Percentiles rank a stretch among this genome's conserved stretches.
Evolutionary conservation across 768 basidiomycete species (phyloP).

Genomic region (Hygrocybe punicea): DNA sequence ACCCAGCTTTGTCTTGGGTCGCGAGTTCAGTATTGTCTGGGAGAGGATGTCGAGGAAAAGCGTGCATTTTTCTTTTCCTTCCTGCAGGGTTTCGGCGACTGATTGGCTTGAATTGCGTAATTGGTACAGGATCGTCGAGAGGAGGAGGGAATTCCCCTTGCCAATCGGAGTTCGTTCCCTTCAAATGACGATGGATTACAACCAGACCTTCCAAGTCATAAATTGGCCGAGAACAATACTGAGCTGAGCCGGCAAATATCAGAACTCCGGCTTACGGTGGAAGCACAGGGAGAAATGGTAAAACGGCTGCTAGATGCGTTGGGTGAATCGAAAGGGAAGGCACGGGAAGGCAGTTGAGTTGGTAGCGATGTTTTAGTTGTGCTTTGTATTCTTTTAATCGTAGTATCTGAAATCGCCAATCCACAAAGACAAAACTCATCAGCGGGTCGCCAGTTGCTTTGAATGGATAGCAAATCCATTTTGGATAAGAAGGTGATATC

Average conservation of each 20-base stretch:
- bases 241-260: slow-evolving; percentile 64
- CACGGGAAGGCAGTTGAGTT: slow-evolving; percentile 5
- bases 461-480: no score
- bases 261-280: slow-evolving; percentile 53
- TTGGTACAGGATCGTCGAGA: slow-evolving; percentile 17
- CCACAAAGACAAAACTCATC: no score
- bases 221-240: slow-evolving; percentile 62
- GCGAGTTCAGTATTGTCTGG: slow-evolving; percentile 90
- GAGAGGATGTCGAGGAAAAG: slow-evolving; percentile 64
- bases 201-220: slow-evolving; percentile 53
- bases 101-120: neutral
- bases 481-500: no score
- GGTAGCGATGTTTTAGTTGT: neutral
- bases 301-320: slow-evolving; percentile 33
- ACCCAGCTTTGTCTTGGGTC: slow-evolving; percentile 86
- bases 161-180: slow-evolving; percentile 13
- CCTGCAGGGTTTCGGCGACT: neutral
- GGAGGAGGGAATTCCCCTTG: slow-evolving; percentile 10
- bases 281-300: slow-evolving; percentile 56
- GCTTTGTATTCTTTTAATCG: no score
- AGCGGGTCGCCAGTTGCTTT: no score
- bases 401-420: no score
- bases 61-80: slow-evolving; percentile 25
- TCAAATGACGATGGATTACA: slow-evolving; percentile 1
- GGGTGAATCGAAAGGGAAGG: slow-evolving; percentile 25